A percentile compares a stretch with the other conserved stretches of the same genome.
Conservation (phyloP, 768 basidiomycete genomes). For the Mycena olivaceomarginata region DNA sequence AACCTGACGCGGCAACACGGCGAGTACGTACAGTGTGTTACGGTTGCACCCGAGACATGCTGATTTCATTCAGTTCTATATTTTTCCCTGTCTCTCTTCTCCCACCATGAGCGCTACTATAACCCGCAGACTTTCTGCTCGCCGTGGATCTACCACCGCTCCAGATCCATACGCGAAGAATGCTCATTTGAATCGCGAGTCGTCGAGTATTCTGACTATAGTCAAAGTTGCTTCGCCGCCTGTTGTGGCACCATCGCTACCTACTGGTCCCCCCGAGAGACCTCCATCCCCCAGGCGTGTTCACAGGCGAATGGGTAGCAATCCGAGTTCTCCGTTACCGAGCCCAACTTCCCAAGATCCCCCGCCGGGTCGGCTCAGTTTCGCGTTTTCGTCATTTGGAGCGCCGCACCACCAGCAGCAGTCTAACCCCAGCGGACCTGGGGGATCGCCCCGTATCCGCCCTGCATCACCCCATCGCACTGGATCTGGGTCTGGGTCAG, state of each 20-base stretch:
- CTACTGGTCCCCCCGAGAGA: slow-evolving; percentile 47
- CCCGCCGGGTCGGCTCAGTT: slow-evolving; percentile 66
- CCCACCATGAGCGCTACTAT: slow-evolving; percentile 33
- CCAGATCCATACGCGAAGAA: slow-evolving; percentile 81
- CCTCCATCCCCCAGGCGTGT: slow-evolving; percentile 54
- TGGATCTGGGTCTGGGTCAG: slow-evolving; percentile 55
- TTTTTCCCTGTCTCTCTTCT: slow-evolving; percentile 10
- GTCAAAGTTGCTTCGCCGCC: slow-evolving; percentile 72
- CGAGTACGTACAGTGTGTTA: slow-evolving; percentile 15
- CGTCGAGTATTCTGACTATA: slow-evolving; percentile 83
- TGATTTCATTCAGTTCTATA: slow-evolving; percentile 26
- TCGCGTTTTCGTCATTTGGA: slow-evolving; percentile 81
- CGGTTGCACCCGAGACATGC: slow-evolving; percentile 29
- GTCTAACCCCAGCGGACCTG: slow-evolving; percentile 55
- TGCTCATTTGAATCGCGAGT: slow-evolving; percentile 67
- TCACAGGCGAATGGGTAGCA: slow-evolving; percentile 55
- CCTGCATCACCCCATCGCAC: slow-evolving; percentile 68
- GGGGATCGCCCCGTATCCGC: slow-evolving; percentile 66
- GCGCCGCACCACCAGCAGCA: slow-evolving; percentile 48
- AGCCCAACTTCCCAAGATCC: slow-evolving; percentile 48
- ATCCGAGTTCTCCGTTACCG: slow-evolving; percentile 50
- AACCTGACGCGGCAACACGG: not conserved
- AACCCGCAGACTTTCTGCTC: slow-evolving; percentile 65
- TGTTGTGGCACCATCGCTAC: slow-evolving; percentile 51
- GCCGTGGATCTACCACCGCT: slow-evolving; percentile 83